Conservation (phyloP, 2,329 filamentous ascomycete species). For the Trichoderma sp. region DNA sequence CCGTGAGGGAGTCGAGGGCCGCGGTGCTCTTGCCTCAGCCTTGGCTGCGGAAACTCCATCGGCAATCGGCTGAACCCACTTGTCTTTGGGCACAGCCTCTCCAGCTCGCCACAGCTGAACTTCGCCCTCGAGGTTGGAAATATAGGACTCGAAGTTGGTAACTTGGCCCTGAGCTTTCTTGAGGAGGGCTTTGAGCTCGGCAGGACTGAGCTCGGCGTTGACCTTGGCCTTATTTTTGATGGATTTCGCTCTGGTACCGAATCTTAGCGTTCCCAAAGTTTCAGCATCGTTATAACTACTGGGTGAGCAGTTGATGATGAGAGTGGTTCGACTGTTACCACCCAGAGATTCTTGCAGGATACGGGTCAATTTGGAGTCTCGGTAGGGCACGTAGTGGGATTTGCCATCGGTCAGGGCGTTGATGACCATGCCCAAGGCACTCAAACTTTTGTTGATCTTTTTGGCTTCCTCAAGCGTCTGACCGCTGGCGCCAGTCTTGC, state of each 20-base stretch:
- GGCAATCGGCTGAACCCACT: slow-evolving; percentile 70
- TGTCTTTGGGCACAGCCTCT: slow-evolving; percentile 83
- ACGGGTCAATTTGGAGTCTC: slow-evolving; percentile 95
- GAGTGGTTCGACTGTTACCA: slow-evolving; percentile 95
- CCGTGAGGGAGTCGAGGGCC: slow-evolving; percentile 54
- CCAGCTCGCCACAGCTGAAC: slow-evolving; percentile 84
- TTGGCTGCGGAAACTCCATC: slow-evolving; percentile 43
- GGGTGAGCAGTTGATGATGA: slow-evolving; percentile 99
- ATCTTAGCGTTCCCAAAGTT: slow-evolving; percentile 86
- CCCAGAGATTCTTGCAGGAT: slow-evolving; percentile 96
- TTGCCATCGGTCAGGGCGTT: slow-evolving; percentile 95
- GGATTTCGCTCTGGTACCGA: slow-evolving; percentile 93
- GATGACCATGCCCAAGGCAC: slow-evolving; percentile 98
- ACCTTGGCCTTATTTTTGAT: slow-evolving; percentile 99
- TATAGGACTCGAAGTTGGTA: slow-evolving; percentile 83
- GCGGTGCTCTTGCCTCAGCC: slow-evolving; percentile 44
- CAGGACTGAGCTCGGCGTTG: slow-evolving; percentile 94
- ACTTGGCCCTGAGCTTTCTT: slow-evolving; percentile 90
- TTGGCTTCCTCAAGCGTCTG: slow-evolving; percentile 98
- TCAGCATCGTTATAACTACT: slow-evolving; percentile 97
- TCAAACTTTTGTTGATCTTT: slow-evolving; percentile 99
- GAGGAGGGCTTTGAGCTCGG: slow-evolving; percentile 89
- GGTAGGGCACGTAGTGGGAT: slow-evolving; percentile 92
- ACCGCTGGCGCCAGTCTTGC: slow-evolving; percentile 95
- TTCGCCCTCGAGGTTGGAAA: slow-evolving; percentile 79